Evolutionary conservation across 495 filamentous ascomycete species (phyloP), one percentile per base, ranked within the genome.

Genomic region (Neurospora sp.): DNA sequence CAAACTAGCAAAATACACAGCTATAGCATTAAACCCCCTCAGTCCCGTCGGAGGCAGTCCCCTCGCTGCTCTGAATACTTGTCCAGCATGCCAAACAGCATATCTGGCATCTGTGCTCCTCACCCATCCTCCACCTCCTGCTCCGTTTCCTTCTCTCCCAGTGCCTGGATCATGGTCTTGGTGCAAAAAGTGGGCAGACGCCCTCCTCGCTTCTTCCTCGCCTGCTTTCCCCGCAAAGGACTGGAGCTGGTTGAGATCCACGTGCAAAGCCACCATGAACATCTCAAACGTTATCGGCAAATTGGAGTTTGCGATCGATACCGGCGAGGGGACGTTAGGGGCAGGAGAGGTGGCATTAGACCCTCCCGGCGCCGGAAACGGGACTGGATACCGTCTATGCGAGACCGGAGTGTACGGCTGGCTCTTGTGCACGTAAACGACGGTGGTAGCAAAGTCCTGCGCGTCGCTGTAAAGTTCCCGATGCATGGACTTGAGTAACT

Each of bases 51-150:
- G 78, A 1, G 82, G 77, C 61, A 89, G 81, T n/a, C 70, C 61
- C 70, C 82, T 82, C 6, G 88, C 87, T 1, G 83, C 83, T 18
- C 85, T 83, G 37, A 91, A 74, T 3, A 87, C 82, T 75, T 89
- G 88, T 2, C 88, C 89, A 1, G 88, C 87, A 73, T 90, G 87
- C 85, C 87, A 89, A 2, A 88, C 77, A 2, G 88, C 87, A 41
- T 83, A 81, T 4, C 87, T 79, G 0, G 85, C 82, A 14, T 87
- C 84, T 4, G 76, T 72, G 37, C 79, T 85, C 6, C 78, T 75
- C n/a, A 84, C 83, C 88, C 88, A 89, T 31, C 84, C 78, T 65
- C 53, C 53, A 4, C 27, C 31, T 1, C 7, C 14, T 65, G 27
- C 5, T 31, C 22, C 53, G 8, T 65, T 65, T 3, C 53, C 53